Evolutionary conservation across 2,329 filamentous ascomycete species (phyloP).

Genomic region (Nectriaceae sp.): DNA sequence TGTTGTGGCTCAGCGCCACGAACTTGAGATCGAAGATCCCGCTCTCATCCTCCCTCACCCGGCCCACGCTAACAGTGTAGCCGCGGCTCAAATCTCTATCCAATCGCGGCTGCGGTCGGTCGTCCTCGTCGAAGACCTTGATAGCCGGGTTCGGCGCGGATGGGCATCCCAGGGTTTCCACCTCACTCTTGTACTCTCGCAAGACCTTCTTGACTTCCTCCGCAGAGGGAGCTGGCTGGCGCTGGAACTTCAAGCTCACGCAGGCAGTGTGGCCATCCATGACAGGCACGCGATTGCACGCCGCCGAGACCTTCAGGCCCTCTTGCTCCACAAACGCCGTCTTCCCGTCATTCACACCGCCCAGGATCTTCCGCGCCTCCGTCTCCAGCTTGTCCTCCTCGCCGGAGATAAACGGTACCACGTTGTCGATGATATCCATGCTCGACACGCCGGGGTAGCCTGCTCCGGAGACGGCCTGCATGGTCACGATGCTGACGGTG

Average conservation of each 20-base stretch:
- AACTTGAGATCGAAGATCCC: slow-evolving; percentile 95
- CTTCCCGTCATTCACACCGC: slow-evolving; percentile 67
- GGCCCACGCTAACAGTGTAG: slow-evolving; percentile 88
- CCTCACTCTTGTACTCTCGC: slow-evolving; percentile 79
- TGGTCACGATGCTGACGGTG: slow-evolving; percentile 76
- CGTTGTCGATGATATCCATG: slow-evolving; percentile 97
- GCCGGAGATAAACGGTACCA: slow-evolving; percentile 88
- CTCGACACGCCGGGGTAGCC: slow-evolving; percentile 87
- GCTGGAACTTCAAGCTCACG: slow-evolving; percentile 81
- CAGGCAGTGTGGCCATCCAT: slow-evolving; percentile 96
- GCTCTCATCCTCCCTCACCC: slow-evolving; percentile 81
- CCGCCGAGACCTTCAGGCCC: slow-evolving; percentile 75
- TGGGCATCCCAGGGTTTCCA: slow-evolving; percentile 79
- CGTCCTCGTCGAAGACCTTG: slow-evolving; percentile 83
- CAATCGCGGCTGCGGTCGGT: slow-evolving; percentile 87
- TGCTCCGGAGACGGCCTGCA: slow-evolving; percentile 92
- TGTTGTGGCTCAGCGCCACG: slow-evolving; percentile 84
- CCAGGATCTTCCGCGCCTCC: slow-evolving; percentile 93
- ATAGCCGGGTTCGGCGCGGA: slow-evolving; percentile 83
- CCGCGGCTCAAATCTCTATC: slow-evolving; percentile 84
- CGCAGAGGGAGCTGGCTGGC: slow-evolving; percentile 70
- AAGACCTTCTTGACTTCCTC: slow-evolving; percentile 79
- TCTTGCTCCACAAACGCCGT: slow-evolving; percentile 78
- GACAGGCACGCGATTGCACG: slow-evolving; percentile 93
- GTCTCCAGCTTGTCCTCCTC: slow-evolving; percentile 97